Base-by-base conservation (phyloP, 2,329 filamentous ascomycete species). In the Sphaerostilbella broomeana region DNA sequence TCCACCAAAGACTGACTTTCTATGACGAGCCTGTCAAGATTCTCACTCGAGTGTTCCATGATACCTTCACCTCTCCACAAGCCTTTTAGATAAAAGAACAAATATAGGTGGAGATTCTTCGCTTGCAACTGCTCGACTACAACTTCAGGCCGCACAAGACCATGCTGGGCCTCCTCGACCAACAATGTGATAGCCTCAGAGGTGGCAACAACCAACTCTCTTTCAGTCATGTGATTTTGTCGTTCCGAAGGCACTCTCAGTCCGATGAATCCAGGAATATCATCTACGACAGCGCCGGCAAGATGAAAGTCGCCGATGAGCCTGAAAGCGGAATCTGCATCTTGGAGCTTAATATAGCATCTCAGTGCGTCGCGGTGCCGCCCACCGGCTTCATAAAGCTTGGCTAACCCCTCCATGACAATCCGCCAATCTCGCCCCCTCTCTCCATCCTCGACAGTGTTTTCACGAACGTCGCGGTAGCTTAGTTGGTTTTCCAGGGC, bases 21-120 rank as follows among this genome's bases (percentile, higher is more conserved):
- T 48, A 72, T 66, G 6, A 77, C 59, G 4, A 81, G 60, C 9
- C 73, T 68, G 32, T 81, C 77, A 27, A 68, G 67, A 28, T 70
- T 74, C 46, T 77, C 73, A 15, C 66, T 67, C 15, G 62, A 60
- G 47, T 72, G 67, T 40, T 77, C 72, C 42, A 67, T 63, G 24
- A 81, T 73, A 8, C 75, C 77, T 43, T 86, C 77, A 1, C 86
- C 87, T 43, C 73, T 77, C 89, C 90, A 98, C 3, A 98, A 69
- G 0, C 82, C 80, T 10, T 84, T 81, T 17, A 98, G 73, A 58
- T 98, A 98, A 63, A 97, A 94, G 65, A 85, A 97, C 0, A 94
- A 73, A 55, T 94, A 95, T 0, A 86, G 68, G 35, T 79, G 69
- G 35, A 85, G 67, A 13, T 79, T 71, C 45, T 81, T 77, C 15